These are phyloP conservation scores for Annona squamosa DNA, from an alignment of 164 flowering plant genomes.

Conservation along the genomic window DNA sequence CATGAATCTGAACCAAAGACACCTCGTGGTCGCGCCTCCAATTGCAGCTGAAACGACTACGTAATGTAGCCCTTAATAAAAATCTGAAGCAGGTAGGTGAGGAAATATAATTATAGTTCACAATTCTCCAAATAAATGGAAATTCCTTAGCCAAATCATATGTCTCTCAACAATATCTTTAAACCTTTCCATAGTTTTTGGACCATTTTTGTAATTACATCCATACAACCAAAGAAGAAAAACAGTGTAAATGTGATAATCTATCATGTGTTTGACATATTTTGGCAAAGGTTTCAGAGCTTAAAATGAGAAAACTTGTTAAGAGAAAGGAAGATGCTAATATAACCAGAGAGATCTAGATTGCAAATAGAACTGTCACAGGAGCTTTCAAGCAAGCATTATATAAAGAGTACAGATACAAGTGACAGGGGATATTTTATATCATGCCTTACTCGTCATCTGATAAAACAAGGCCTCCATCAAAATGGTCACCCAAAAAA, in stretches of 20 bases:
- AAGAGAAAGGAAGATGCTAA: not conserved
- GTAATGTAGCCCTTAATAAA: too few relatives aligned
- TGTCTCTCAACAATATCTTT: too few relatives aligned
- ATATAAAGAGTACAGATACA: not conserved
- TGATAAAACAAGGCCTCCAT: constrained; percentile 69
- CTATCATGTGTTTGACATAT: not conserved
- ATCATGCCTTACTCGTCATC: constrained; percentile 76
- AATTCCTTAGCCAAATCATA: too few relatives aligned
- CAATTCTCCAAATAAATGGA: too few relatives aligned
- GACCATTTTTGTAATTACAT: not conserved
- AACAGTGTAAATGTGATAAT: not conserved
- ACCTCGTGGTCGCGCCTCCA: too few relatives aligned
- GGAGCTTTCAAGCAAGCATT: not conserved
- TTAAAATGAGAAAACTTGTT: not conserved
- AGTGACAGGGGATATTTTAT: not conserved
- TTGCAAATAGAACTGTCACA: not conserved
- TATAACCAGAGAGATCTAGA: not conserved
- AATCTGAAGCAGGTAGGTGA: too few relatives aligned
- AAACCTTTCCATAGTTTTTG: not conserved
- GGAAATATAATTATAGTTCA: too few relatives aligned
- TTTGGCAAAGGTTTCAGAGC: not conserved
- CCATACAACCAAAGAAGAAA: not conserved
- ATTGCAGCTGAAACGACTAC: too few relatives aligned
- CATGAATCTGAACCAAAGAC: not conserved
- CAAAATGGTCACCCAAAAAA: constrained; percentile 87